Evolutionary conservation across 176 grass and related monocot genomes (phyloP), one percentile per base, ranked within the genome.

Genomic region (Paspalum vaginatum): DNA sequence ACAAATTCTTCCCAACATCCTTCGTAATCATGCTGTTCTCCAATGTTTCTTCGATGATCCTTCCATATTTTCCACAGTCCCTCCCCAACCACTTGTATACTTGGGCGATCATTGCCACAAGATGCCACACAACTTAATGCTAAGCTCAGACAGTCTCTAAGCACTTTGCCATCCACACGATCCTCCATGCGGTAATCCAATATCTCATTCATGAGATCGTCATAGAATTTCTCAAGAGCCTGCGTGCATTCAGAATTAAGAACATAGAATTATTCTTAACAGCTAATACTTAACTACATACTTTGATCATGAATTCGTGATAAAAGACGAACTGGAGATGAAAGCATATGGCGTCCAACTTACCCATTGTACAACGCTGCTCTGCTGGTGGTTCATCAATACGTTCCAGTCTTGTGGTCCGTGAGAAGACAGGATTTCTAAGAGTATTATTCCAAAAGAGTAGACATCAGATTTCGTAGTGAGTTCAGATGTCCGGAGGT

Each of bases 391-490:
- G 18, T 17, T 9, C 54, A 53, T 45, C 51, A 17, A 15, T 81
- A 80, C 27, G 17, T 10, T 44, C 87, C 46, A 89, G 44, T 52
- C 65, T 5, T 0, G 16, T 8, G 83, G 83, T 18, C 69, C 42
- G 0, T 72, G 69, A 15, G 82, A 66, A 78, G 83, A 85, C 32
- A 90, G 20, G 65, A 90, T 86, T 79, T 90, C 92, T 26, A 94
- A 40, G 46, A 94, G 92, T 50, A 94, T 16, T 65, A 91, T 74
- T 47, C 92, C 92, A 79, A 94, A 94, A 40, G 89, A 66, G 76
- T 89, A 94, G 42, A 91, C 86, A 47, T 94, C 92, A 52, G 86
- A 89, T 85, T 91, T 94, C 8, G 54, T 39, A 43, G 89, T 94
- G 24, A 94, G 80, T 61, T 85, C 83, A 80, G 11, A 40, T 0